Percentiles rank a stretch among this genome's conserved stretches.
phyloP scores from a whole-genome alignment of 179 eudicot genomes.

The Heliamphora pulchella region DNA sequence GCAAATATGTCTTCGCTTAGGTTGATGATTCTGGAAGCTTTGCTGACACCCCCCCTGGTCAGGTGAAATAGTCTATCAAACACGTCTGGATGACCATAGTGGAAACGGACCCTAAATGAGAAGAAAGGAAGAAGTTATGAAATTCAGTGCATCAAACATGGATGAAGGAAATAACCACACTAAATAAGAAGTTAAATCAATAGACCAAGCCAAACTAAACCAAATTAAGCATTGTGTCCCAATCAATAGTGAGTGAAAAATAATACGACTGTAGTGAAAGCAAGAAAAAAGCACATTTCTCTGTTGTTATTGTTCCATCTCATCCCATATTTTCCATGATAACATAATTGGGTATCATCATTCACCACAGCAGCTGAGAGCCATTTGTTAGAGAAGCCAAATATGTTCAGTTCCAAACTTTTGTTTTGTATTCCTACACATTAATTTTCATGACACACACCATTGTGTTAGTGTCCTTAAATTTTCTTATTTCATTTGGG shows the following conservation, averaged over 20 bases:
- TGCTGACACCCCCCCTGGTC: conserved; percentile 96
- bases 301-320: not conserved
- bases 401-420: not conserved
- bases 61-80: conserved; percentile 93
- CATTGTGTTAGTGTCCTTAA: not conserved
- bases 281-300: not conserved
- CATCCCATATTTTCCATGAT: not conserved
- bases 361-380: not conserved
- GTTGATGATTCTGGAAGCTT: conserved; percentile 87
- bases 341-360: not conserved
- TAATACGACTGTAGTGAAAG: not conserved
- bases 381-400: not conserved
- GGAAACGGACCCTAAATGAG: conserved; percentile 79
- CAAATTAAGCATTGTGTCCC: not conserved
- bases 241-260: not conserved
- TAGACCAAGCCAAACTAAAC: not conserved
- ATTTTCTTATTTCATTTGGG: not conserved
- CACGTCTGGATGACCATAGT: conserved; percentile 98
- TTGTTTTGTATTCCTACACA: not conserved
- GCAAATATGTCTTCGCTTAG: conserved; percentile 99
- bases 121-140: conserved; percentile 6
- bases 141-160: not conserved
- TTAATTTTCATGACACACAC: not conserved
- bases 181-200: not conserved
- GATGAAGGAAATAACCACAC: conserved; percentile 7